These are phyloP conservation scores for Aspergillus sergii DNA, from an alignment of 2,329 filamentous ascomycete species.

Conservation along the genomic window DNA sequence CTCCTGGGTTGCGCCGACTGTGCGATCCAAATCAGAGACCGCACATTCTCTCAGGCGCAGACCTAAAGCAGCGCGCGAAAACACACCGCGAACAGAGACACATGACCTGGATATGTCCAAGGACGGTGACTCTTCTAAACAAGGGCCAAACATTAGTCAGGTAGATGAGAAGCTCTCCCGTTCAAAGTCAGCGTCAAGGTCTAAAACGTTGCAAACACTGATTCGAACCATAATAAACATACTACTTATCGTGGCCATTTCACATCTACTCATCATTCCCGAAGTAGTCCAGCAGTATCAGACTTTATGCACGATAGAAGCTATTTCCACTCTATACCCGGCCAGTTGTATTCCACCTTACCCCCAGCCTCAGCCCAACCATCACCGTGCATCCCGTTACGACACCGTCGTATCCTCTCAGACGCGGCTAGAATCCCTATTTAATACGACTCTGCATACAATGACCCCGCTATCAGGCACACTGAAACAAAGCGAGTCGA, in stretches of 20 bases:
- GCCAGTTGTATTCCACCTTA: slow-evolving; percentile 28
- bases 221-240: slow-evolving; percentile 28
- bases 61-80: slow-evolving; percentile 18
- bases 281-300: slow-evolving; percentile 38
- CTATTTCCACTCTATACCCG: slow-evolving; percentile 30
- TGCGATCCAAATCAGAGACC: slow-evolving; percentile 20
- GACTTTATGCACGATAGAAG: slow-evolving; percentile 28
- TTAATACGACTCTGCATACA: slow-evolving; percentile 32
- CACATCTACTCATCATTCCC: slow-evolving; percentile 38
- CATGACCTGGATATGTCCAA: background rate
- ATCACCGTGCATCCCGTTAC: slow-evolving; percentile 10
- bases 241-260: slow-evolving; percentile 31
- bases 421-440: slow-evolving; percentile 31
- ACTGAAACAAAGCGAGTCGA: slow-evolving; percentile 35
- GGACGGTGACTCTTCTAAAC: background rate
- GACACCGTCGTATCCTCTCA: slow-evolving; percentile 21
- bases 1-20: slow-evolving; percentile 36
- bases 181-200: background rate
- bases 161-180: background rate
- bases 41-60: slow-evolving; percentile 25
- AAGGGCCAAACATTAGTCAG: background rate
- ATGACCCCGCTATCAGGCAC: slow-evolving; percentile 27
- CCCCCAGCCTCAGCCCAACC: slow-evolving; percentile 13
- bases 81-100: slow-evolving; percentile 2
- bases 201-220: slow-evolving; percentile 7